Evolutionary conservation across 2,329 filamentous ascomycete genomes (phyloP), one percentile per base, ranked within the genome.

Genomic region (Apiospora saccharicola): DNA sequence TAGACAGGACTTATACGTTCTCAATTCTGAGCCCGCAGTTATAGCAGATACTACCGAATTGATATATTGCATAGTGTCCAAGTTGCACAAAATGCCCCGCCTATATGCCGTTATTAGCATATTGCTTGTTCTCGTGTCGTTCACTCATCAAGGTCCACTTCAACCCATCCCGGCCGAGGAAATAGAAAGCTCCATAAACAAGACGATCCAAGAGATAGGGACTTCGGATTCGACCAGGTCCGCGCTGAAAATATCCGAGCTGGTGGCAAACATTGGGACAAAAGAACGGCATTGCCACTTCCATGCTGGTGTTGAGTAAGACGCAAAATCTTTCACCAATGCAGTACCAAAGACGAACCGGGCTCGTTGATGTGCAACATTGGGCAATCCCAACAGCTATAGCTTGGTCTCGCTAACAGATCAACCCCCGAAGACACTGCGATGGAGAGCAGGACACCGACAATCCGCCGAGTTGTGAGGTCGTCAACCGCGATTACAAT

Each of bases 321-420:
- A 46, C 6, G 46, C 26, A 24, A 70, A 4, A 4, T 14, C 57
- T 22, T 41, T 0, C 8, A 10, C 26, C 53, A 22, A 5, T 61
- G 30, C 6, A 34, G 26, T 22, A 37, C 53, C 12, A 37, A 61
- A 37, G 26, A 61, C 16, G 26, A 22, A 34, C 53, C 4, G 30
- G 34, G 51, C 30, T 51, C 44, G 44, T 34, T 51, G 24, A 16
- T 16, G 41, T 47, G n/a, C 43, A 24, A 44, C 73, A 76, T 76
- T 57, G 14, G 69, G 30, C 47, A 30, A 19, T 26, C 24, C 41
- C 8, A 2, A 43, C 41, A 24, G 30, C 8, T 37, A 7, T 10
- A 30, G 19, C 26, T 34, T 43, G 64, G 22, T 67, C n/a, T 68
- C 30, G 43, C 67, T 68, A 47, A 68, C 67, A 22, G 13, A 4